These are phyloP conservation scores for Hydrangea macrophylla DNA, from an alignment of 148 eudicot genomes.

Conservation along the genomic window DNA sequence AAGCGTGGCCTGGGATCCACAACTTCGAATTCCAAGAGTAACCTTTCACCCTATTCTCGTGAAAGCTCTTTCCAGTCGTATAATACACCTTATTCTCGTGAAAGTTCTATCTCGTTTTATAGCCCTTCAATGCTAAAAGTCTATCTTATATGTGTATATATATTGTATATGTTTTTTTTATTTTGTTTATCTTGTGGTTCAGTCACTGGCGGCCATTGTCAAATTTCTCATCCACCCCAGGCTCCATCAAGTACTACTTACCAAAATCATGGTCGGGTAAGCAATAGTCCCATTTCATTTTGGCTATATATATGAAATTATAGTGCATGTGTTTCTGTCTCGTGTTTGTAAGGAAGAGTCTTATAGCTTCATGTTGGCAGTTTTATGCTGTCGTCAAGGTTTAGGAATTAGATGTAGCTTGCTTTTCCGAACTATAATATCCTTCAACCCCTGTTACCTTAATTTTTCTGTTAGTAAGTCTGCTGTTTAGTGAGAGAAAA, in stretches of 20 bases:
- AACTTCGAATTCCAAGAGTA: slow-evolving; percentile 2
- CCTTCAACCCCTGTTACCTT: not conserved
- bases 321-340: no score
- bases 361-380: no score
- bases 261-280: slow-evolving; percentile 13
- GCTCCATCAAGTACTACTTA: no score
- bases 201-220: slow-evolving; percentile 1
- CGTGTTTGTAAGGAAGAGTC: no score
- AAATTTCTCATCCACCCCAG: no score
- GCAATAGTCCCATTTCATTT: not conserved
- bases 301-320: no score
- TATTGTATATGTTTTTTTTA: not conserved
- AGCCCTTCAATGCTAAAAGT: slow-evolving; percentile 4
- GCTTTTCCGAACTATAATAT: not conserved
- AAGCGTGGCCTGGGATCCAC: slow-evolving; percentile 23
- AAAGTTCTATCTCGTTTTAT: slow-evolving; percentile 15
- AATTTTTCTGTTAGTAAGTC: not conserved
- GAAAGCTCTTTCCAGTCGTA: slow-evolving; percentile 23
- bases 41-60: slow-evolving; percentile 23
- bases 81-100: slow-evolving; percentile 10
- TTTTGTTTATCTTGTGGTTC: slow-evolving; percentile 4
- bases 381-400: no score
- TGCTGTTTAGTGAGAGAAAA: no score
- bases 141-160: not conserved
- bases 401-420: no score